Conservation (phyloP, 2,329 filamentous ascomycete genomes). For the Lizonia empirigonia region DNA sequence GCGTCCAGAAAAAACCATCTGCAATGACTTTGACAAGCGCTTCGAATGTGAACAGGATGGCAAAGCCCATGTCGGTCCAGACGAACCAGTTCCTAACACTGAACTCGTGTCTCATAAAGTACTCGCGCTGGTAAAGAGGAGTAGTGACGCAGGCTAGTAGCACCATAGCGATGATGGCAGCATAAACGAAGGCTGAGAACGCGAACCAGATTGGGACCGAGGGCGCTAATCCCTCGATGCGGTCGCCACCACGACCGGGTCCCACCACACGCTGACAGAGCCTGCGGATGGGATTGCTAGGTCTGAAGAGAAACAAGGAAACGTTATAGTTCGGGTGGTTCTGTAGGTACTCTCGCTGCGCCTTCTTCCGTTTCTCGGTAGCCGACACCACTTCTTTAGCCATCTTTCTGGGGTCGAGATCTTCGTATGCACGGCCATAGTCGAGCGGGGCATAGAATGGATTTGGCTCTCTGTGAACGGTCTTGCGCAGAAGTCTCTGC, state of each 20-base stretch:
- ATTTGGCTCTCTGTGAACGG: conserved; percentile 78
- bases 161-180: conserved; percentile 97
- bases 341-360: conserved; percentile 87
- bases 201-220: conserved; percentile 90
- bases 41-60: conserved; percentile 82
- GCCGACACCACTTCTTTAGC: conserved; percentile 88
- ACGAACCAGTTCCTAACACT: conserved; percentile 86
- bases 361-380: conserved; percentile 79
- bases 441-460: conserved; percentile 90
- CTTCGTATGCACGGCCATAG: conserved; percentile 72
- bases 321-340: conserved; percentile 92
- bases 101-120: conserved; percentile 68
- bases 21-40: conserved; percentile 91
- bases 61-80: conserved; percentile 90
- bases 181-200: conserved; percentile 93
- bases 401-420: conserved; percentile 83
- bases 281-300: conserved; percentile 76
- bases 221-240: conserved; percentile 87
- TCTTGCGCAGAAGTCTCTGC: conserved; percentile 61
- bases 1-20: conserved; percentile 94
- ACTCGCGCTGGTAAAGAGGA: conserved; percentile 88
- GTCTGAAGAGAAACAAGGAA: conserved; percentile 83
- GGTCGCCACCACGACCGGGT: conserved; percentile 82
- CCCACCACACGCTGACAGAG: conserved; percentile 90
- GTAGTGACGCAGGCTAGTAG: conserved; percentile 92